These are phyloP conservation scores for Diplodia intermedia DNA, from an alignment of 2,329 filamentous ascomycete species.

Conservation along the genomic window DNA sequence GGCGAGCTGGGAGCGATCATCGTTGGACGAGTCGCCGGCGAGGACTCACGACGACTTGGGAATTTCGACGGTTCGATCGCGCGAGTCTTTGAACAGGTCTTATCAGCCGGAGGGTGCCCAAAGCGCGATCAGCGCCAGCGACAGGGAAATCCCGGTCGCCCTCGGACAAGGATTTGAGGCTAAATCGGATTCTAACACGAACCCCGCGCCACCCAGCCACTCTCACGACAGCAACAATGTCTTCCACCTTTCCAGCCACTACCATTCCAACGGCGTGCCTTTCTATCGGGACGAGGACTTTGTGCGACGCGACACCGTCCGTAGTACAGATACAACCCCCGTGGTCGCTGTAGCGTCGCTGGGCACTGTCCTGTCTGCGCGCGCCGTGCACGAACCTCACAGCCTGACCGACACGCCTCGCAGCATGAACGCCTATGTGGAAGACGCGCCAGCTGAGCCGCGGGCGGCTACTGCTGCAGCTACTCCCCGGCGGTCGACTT, in stretches of 20 bases:
- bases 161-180: slow-evolving; percentile 27
- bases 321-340: slow-evolving; percentile 41
- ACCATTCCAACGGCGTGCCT: slow-evolving; percentile 32
- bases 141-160: slow-evolving; percentile 28
- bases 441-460: slow-evolving; percentile 14
- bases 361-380: slow-evolving; percentile 45
- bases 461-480: slow-evolving; percentile 19
- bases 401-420: slow-evolving; percentile 26
- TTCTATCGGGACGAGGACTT: slow-evolving; percentile 27
- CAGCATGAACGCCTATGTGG: slow-evolving; percentile 32
- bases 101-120: slow-evolving; percentile 21
- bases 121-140: slow-evolving; percentile 25
- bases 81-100: slow-evolving; percentile 11
- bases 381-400: slow-evolving; percentile 32
- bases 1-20: slow-evolving; percentile 19
- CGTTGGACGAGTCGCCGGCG: slow-evolving; percentile 1
- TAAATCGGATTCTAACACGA: slow-evolving; percentile 18
- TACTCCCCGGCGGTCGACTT: slow-evolving; percentile 14
- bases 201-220: slow-evolving; percentile 28
- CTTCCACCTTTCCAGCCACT: slow-evolving; percentile 30
- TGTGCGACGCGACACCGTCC: slow-evolving; percentile 22
- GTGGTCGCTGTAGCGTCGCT: slow-evolving; percentile 44
- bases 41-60: slow-evolving; percentile 31
- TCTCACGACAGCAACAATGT: slow-evolving; percentile 30
- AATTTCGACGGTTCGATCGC: slow-evolving; percentile 20